phyloP scores from a whole-genome alignment of 2,329 filamentous ascomycete species.

The Cucurbitaria berberidis region DNA sequence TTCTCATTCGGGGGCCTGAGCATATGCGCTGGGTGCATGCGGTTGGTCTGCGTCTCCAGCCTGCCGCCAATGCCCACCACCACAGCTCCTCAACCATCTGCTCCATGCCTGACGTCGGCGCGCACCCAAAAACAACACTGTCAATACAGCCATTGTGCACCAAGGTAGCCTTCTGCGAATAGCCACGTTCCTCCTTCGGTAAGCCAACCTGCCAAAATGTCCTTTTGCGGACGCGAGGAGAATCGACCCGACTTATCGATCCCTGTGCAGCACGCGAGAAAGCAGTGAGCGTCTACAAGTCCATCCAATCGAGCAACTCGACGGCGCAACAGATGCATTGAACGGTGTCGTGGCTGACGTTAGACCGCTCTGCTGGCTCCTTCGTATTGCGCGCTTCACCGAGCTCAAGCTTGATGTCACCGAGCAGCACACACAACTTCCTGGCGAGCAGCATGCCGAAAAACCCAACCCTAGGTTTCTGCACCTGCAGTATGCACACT shows the following conservation, averaged over 20 bases:
- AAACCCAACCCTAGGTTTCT: constrained; percentile 6
- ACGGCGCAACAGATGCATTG: constrained; percentile 4
- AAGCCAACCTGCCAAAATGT: neutral
- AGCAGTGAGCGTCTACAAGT: constrained; percentile 12
- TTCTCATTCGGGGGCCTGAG: constrained; percentile 32
- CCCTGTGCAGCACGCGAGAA: constrained; percentile 34
- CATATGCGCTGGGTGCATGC: constrained; percentile 13
- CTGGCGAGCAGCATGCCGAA: neutral
- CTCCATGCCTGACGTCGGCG: neutral
- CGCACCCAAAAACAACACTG: constrained; percentile 18
- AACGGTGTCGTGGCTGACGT: constrained; percentile 34
- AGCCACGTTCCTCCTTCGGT: neutral
- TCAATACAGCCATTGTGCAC: constrained; percentile 24
- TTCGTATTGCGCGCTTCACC: neutral
- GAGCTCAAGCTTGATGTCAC: neutral
- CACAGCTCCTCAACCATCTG: constrained; percentile 8
- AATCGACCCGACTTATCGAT: constrained; percentile 10
- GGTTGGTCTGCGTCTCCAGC: constrained; percentile 18
- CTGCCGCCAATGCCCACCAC: constrained; percentile 8
- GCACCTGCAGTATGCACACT: constrained; percentile 16
- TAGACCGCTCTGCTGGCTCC: constrained; percentile 23
- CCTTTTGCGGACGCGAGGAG: neutral
- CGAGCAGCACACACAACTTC: constrained; percentile 4
- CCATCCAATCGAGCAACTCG: constrained; percentile 14
- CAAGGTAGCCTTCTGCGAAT: constrained; percentile 1